Conservation (phyloP, 2,329 filamentous ascomycete genomes). For the Monosporascus cannonballus region DNA sequence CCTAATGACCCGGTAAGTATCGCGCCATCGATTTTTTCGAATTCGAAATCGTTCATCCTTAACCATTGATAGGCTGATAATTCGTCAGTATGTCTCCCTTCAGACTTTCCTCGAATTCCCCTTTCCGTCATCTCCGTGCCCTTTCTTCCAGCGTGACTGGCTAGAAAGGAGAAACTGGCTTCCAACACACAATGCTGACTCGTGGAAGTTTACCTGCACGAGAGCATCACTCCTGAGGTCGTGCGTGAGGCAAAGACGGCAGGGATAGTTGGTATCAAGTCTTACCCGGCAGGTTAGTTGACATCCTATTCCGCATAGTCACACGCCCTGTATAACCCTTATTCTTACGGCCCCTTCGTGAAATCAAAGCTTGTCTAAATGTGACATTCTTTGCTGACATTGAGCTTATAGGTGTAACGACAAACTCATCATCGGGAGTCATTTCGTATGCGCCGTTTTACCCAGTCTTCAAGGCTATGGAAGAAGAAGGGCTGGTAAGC, state of each 20-base stretch:
- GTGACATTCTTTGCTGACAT: constrained; percentile 7
- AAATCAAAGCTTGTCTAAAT: neutral
- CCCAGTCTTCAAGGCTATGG: constrained; percentile 61
- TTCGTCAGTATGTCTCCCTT: neutral
- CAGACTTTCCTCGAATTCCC: neutral
- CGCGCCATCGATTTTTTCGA: too few relatives aligned
- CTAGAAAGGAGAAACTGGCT: neutral
- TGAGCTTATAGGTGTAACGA: constrained; percentile 19
- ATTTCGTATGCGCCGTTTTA: constrained; percentile 48
- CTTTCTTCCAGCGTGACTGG: neutral
- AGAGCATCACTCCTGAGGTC: constrained; percentile 41
- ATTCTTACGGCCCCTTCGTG: neutral
- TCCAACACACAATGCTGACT: neutral
- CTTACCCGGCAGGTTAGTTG: constrained; percentile 33
- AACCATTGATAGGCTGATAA: neutral
- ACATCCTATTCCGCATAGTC: neutral
- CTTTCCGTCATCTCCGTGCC: neutral
- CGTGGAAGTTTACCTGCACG: constrained; percentile 38
- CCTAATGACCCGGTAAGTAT: constrained; percentile 36
- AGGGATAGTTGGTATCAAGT: constrained; percentile 50
- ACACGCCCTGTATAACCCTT: neutral
- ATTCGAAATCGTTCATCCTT: too few relatives aligned
- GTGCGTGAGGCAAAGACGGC: constrained; percentile 55
- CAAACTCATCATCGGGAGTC: constrained; percentile 39
- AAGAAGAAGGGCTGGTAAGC: constrained; percentile 47